Evolutionary conservation across 2,329 filamentous ascomycete species (phyloP).

Genomic region (Xylariaceae sp.): DNA sequence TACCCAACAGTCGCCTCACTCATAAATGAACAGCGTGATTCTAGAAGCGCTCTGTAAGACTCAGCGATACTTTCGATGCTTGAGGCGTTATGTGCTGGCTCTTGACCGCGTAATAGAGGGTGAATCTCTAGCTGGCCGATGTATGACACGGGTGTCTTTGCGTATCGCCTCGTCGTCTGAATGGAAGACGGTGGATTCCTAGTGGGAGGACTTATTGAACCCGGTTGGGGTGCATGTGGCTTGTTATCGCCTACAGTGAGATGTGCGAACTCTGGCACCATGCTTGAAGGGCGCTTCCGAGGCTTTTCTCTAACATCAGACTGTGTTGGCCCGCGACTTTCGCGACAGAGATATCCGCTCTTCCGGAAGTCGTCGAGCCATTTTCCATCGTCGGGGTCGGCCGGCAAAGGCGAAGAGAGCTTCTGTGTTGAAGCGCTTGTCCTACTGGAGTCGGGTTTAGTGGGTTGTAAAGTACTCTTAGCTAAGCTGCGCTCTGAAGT

Average conservation of each 20-base stretch:
- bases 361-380: constrained; percentile 41
- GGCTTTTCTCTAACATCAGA: constrained; percentile 15
- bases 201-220: constrained; percentile 26
- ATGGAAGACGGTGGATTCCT: constrained; percentile 31
- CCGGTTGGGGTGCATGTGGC: constrained; percentile 29
- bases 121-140: constrained; percentile 56
- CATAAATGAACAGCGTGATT: constrained; percentile 45
- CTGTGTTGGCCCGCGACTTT: constrained; percentile 18
- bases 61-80: constrained; percentile 57
- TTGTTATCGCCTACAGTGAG: constrained; percentile 40
- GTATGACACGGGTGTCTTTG: constrained; percentile 57
- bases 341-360: constrained; percentile 34
- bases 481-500: constrained; percentile 12
- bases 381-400: constrained; percentile 33
- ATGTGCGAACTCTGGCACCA: constrained; percentile 44
- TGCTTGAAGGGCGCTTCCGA: constrained; percentile 25
- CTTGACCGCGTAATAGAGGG: constrained; percentile 30
- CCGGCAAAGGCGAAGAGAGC: constrained; percentile 17
- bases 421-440: constrained; percentile 24
- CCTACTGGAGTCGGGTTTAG: constrained; percentile 19
- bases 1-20: constrained; percentile 38
- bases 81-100: constrained; percentile 42
- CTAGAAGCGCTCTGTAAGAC: constrained; percentile 55
- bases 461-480: constrained; percentile 14
- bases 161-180: constrained; percentile 50